Base-by-base conservation (phyloP, 352 stramenopile species). In the Blastocystis sp. region DNA sequence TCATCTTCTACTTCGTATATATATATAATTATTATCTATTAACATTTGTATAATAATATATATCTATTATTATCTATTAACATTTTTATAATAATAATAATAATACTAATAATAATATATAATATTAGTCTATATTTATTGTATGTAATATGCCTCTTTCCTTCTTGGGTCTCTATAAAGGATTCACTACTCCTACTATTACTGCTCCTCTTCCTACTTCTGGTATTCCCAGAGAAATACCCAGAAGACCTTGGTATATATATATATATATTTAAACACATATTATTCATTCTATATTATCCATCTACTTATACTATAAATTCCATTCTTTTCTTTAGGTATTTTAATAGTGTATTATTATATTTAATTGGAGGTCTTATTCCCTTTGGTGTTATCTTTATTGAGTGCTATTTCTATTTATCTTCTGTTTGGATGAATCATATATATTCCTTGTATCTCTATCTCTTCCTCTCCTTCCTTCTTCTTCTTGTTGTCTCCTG, bases 361-460 rank as follows among this genome's bases (percentile, higher is more conserved):
- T 76, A 93, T 5, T 71, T 84, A 0, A 81, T 98, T 36, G 90
- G 88, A 37, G 93, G 91, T 16, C 83, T 99, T 55, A 73, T 99
- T 1, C 91, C 91, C 9, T 99, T 98, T 68, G 90, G 89, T 25
- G 89, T 91, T 4, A 93, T 93, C 76, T 98, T 97, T 71, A 88
- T 98, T 25, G 91, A 98, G 75, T 78, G 98, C 21, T 98, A 95
- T 76, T 98, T 98, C 71, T 94, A 98, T 65, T 73, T 98, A 23
- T 88, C 83, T 13, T 89, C 80, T 40, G 73, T 96, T 67, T 97
- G 90, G 90, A 93, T 93, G 66, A 82, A 93, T 77, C 11, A 74
- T 76, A n/a, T 82, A 70, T 99, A 98, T 79, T 98, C 97, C 75
- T 83, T 98, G 6, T 98, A 98, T 74, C 87, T 87, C 49, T 97